Base-by-base conservation (phyloP, 2,329 filamentous ascomycete species). In the Ceratocystis variospora region DNA sequence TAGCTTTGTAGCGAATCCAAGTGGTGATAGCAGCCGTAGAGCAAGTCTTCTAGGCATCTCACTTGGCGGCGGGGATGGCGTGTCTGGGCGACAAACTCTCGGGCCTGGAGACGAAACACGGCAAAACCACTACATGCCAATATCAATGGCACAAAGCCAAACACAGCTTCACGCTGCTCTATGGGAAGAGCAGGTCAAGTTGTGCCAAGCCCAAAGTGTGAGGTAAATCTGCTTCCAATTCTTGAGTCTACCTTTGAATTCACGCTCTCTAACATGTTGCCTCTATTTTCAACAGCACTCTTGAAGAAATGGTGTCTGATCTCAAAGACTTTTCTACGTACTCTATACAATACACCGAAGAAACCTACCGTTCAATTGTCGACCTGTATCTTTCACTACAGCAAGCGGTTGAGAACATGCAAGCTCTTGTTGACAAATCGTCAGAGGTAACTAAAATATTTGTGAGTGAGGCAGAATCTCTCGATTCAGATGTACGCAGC, bases 301-400 rank as follows among this genome's bases (percentile, higher is more conserved):
- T 68, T 12, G 64, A 66, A 41, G 67, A 68, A 61, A 64, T 68
- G 55, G 57, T 68, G 6, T 55, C 62, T 1, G 59, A 65, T 48
- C 78, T 91, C 10, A 80, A 80, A 70, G 76, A 80, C 41, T 80
- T 85, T 73, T 87, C 87, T 25, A 79, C 83, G 66, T 75, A 79
- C 25, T 83, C 85, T 28, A 88, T 85, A 17, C 79, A 81, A 68
- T 81, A 81, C 44, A 81, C 93, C 53, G 88, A 92, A 73, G 83
- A 87, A 67, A 86, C 86, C 2, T 92, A 91, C 75, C 88, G 88
- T 69, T 82, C 83, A 0, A 81, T 91, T 8, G 78, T 90, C 37
- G 85, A 89, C 72, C 89, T 87, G 72, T 79, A 88, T 62, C 81
- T 80, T 62, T 74, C 79, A 0, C 77, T 92, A 46, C 85, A 87